Base-by-base conservation (phyloP, 257 asterid species). In the Solanum clarkiae region DNA sequence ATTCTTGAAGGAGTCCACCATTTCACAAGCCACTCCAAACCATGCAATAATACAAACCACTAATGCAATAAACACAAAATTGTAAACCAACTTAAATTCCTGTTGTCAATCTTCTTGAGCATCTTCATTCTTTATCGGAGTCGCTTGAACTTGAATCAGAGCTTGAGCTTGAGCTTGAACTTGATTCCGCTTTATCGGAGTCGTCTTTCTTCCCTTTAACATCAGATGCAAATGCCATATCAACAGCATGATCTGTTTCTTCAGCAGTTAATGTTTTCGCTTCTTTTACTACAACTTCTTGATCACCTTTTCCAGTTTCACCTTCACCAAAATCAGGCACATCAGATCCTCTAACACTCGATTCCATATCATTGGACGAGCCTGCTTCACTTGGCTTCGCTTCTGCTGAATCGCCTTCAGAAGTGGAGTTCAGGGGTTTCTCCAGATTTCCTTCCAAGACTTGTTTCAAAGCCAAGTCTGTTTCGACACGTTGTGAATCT, bases 121-220 rank as follows among this genome's bases (percentile, higher is more conserved):
- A 36, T 66, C 77, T 86, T 90, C 80, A 93, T 26, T 93, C 94
- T 85, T 45, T 87, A 20, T 86, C 92, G 40, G 95, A 92, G 82
- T 91, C 94, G 53, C 94, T 91, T 36, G 94, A 94, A 84, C 95
- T 91, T 24, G 95, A 92, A 6, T 88, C 88, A 11, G 97, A 93
- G 89, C 94, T 92, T 0, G 92, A 90, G 65, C 93, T 92, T 1
- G 92, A 89, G 32, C 93, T 92, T 4, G 97, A 92, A 4, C 92
- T 92, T 17, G 92, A 85, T 87, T 10, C 85, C 10, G 7, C 13
- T 90, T 90, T 85, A 47, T 85, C 18, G 91, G 91, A 75, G 55
- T 63, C 69, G 79, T 86, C 85, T 85, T 84, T 85, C 82, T 90
- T 89, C 74, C 87, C 88, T 84, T 86, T 72, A 71, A 32, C 87